Base-by-base conservation (phyloP, 192 early-diverging fungal species). In the Backusella westeae region DNA sequence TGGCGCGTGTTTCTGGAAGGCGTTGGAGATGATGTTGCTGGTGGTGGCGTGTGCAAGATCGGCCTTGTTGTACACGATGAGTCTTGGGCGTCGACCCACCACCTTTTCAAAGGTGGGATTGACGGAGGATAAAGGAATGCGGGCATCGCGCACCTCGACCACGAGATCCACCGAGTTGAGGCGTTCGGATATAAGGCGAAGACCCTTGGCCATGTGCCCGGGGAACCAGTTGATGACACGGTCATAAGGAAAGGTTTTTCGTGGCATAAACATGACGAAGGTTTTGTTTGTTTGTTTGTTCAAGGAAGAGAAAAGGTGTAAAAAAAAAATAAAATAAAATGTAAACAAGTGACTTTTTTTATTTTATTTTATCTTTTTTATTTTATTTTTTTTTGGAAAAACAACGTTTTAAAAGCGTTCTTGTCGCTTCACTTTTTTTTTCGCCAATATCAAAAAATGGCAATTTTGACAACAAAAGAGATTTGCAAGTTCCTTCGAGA, bases 1-100 rank as follows among this genome's bases (percentile, higher is more conserved):
- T 76, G 78, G 69, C 90, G 91, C 41, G 73, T 85, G 59, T 71
- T 81, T 70, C 3, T 49, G 19, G 71, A 83, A 80, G 19, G 78
- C 82, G 7, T 70, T 15, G 7, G 59, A 76, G 0, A 79, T 71
- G 34, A 82, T 73, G 6, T 77, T 77, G 41, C 84, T 77, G n/a
- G 85, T 86, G n/a, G 75, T 69, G 7, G 86, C 83, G 67, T 94
- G 90, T 0, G 96, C 94, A 35, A 99, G 83, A 82, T 99, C 97
- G 32, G 85, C 80, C 83, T 98, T 99, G 88, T 98, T 99, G 86
- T 96, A 97, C 8, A 98, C 90, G 21, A 99, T 87, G 3, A 98
- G 78, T 7, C 94, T 85, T 14, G 91, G 86, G 69, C 93, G 89
- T 39, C 77, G 71, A 21, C 90, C 89, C 35, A 90, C 83, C 21